These are phyloP conservation scores for Auricularia sp. DNA, from an alignment of 768 basidiomycete species.

Conservation along the genomic window DNA sequence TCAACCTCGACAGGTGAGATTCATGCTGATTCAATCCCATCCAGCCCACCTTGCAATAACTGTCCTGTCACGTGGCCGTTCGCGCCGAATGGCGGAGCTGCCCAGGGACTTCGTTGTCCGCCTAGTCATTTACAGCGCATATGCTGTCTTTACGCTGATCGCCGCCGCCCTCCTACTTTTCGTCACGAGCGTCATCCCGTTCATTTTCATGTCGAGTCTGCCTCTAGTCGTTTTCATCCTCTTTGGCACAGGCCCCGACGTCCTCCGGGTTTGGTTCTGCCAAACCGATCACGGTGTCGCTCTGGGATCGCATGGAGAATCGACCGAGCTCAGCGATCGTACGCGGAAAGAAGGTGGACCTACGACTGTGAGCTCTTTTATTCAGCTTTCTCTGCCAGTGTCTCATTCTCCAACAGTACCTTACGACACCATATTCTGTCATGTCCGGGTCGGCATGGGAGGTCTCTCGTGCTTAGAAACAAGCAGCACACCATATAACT, in stretches of 20 bases:
- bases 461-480: neutral
- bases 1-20: no score
- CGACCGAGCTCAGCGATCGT: neutral
- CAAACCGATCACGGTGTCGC: neutral
- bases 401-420: neutral
- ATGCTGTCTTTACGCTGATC: neutral
- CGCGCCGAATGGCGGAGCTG: neutral
- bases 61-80: neutral
- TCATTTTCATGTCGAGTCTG: neutral
- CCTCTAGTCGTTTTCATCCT: neutral
- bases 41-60: neutral
- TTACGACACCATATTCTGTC: neutral
- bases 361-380: neutral
- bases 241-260: neutral
- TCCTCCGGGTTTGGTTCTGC: neutral
- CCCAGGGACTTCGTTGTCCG: neutral
- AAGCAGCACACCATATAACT: neutral
- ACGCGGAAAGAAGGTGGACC: neutral
- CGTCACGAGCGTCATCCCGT: neutral
- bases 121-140: neutral
- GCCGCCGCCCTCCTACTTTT: neutral
- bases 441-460: neutral
- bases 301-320: neutral
- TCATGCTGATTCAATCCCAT: no score
- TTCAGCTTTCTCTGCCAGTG: neutral